Percentiles rank a stretch among this genome's conserved stretches.
Evolutionary conservation across 345 rosid genomes (phyloP).

Genomic region (Clausena lansium): DNA sequence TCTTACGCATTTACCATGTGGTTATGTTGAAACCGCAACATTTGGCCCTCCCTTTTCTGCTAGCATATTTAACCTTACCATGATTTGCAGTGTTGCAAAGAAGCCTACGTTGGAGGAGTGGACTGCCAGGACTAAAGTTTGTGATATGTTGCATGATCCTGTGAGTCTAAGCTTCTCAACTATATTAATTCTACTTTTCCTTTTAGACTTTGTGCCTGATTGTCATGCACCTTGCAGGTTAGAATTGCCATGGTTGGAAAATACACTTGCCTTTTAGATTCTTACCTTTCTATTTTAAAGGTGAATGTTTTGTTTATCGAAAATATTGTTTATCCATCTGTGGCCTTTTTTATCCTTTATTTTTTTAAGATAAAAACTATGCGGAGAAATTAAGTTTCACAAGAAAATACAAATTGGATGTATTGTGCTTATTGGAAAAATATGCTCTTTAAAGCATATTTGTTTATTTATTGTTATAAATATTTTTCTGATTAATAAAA

Average conservation of each 20-base stretch:
- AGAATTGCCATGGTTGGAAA: slow-evolving; percentile 83
- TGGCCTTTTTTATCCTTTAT: not conserved
- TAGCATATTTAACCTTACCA: slow-evolving; percentile 8
- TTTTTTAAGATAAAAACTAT: not conserved
- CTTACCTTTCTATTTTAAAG: slow-evolving; percentile 77
- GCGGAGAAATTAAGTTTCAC: not conserved
- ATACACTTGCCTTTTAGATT: slow-evolving; percentile 71
- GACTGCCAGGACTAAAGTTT: slow-evolving; percentile 76
- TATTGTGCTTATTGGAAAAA: not conserved
- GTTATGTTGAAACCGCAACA: slow-evolving; percentile 6
- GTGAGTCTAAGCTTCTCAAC: slow-evolving; percentile 39
- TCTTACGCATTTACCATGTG: not conserved
- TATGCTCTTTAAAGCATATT: no score
- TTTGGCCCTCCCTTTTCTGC: slow-evolving; percentile 3
- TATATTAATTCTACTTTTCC: not conserved
- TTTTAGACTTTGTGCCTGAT: slow-evolving; percentile 9
- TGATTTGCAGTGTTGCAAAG: slow-evolving; percentile 50
- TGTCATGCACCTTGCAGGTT: slow-evolving; percentile 43
- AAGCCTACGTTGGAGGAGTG: slow-evolving; percentile 72
- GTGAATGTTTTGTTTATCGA: slow-evolving; percentile 24
- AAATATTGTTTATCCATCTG: not conserved
- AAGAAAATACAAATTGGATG: not conserved
- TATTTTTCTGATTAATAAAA: no score
- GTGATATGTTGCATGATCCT: slow-evolving; percentile 62
- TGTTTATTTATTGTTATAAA: no score